Base-by-base conservation (phyloP, 805 yeast genomes). In the Phaffomyces antillensis region DNA sequence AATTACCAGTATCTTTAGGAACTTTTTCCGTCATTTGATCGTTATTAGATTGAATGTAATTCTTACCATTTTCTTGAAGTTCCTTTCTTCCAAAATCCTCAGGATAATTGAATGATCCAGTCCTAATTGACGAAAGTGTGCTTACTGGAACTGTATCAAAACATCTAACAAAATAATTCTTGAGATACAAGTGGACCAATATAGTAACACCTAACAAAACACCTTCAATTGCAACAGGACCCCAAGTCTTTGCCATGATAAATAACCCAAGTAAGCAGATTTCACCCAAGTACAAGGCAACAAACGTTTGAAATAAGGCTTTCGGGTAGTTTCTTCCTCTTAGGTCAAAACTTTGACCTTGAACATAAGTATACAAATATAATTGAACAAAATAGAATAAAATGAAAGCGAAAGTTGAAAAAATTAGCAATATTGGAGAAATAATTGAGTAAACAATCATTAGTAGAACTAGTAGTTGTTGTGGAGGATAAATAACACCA, bases 401-500 rank as follows among this genome's bases (percentile, higher is more conserved):
- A 39, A 69, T 56, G 50, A 80, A 70, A 0, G 86, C 77, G 54
- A 81, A 58, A 3, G 77, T 67, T n/a, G 85, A 72, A 59, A 86
- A 86, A 5, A 81, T 79, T 56, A 84, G 64, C 39, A 86, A 70
- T 46, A 85, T 70, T 46, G 95, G 93, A 6, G 90, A 71, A 59
- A 91, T 86, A 39, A 89, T 75, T 1, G 96, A 70, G 65, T 91
- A 91, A 46, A 81, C 74, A 43, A 90, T 60, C 54, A 79, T 73
- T 54, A 93, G 82, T 32, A 86, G 81, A 10, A 81, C 77, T 67
- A 89, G 70, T 49, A 88, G 72, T 52, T 89, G 84, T 62, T 81
- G 82, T 11, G 74, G 70, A 8, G 97, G 96, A 65, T 85, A 91
- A 13, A 78, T 68, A 16, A 85, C 79, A 41, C 97, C 95, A 86